These are phyloP conservation scores for Basidiobolus heterosporus DNA, from an alignment of 371 early-diverging fungal genomes.

Conservation along the genomic window DNA sequence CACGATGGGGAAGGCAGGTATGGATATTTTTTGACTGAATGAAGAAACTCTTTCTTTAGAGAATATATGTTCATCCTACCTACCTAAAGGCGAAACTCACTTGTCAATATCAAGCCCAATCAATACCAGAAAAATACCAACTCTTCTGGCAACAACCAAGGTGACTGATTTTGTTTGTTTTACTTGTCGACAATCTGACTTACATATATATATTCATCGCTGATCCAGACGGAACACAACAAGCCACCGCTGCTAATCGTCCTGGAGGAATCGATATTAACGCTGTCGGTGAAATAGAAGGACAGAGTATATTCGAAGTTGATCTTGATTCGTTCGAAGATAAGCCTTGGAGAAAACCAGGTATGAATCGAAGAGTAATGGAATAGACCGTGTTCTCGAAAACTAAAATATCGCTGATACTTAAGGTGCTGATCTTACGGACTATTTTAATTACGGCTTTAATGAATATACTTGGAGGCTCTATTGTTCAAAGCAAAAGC, in stretches of 20 bases:
- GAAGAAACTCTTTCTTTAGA: background rate
- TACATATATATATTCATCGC: conserved; percentile 7
- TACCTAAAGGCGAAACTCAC: conserved; percentile 16
- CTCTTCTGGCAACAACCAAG: conserved; percentile 1
- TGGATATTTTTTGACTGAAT: background rate
- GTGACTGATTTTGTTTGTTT: background rate
- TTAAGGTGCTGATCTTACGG: conserved; percentile 82
- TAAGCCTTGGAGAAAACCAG: conserved; percentile 96
- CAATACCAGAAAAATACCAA: conserved; percentile 4
- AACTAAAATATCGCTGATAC: background rate
- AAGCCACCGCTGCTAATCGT: conserved; percentile 11
- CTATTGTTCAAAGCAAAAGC: conserved; percentile 80
- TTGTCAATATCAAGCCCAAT: conserved; percentile 42
- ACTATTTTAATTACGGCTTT: conserved; percentile 98
- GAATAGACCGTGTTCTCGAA: background rate
- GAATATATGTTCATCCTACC: background rate
- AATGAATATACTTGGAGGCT: conserved; percentile 86
- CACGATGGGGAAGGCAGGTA: background rate
- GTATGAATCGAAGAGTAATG: conserved; percentile 5
- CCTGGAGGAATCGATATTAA: conserved; percentile 48
- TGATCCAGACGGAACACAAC: conserved; percentile 8
- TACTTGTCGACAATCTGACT: conserved; percentile 11
- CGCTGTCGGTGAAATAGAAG: conserved; percentile 57
- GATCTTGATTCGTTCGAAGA: conserved; percentile 81
- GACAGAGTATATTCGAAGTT: conserved; percentile 64